Evolutionary conservation across 106 monocot genomes (phyloP), one percentile per base, ranked within the genome.

Genomic region (Chionographis japonica): DNA sequence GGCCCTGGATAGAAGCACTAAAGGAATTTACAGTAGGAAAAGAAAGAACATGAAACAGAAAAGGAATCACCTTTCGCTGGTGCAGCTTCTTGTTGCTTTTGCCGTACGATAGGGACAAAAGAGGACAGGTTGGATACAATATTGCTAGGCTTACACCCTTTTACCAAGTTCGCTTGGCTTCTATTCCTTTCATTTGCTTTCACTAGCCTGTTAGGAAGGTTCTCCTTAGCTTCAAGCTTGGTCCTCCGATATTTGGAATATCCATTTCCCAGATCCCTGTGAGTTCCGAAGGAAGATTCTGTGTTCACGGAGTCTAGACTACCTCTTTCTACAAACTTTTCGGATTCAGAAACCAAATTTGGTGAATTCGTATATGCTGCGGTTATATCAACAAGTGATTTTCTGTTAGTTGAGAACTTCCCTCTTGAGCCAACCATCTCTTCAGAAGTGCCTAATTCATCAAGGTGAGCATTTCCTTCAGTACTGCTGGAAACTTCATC

Each of bases 71-170:
- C 82, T 66, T 62, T 70, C 36, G 52, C 62, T 54, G 63, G 62
- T 57, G 72, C 81, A 71, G 65, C 59, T 69, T 83, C 76, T 69
- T 79, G 79, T 63, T 85, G 82, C 66, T 86, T 90, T 58, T 82
- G 74, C 60, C 69, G 77, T 36, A 90, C 80, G 36, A 90, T 52
- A 49, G 85, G 89, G 20, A 90, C 70, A 74, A 90, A 90, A 13
- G 90, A 90, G 12, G 77, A 64, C 37, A 90, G 60, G 37, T 80
- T 78, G 50, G 83, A 60, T 2, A 86, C 75, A 50, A 90, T 90
- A 72, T 90, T 90, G 46, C 14, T 72, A 39, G 78, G 61, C 46
- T 77, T 86, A n/a, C 40, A 62, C 4, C 68, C 71, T 59, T 78
- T 85, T 41, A 37, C 49, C 17, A 42, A 8, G 55, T 38, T 16